Percentiles rank a stretch among this genome's conserved stretches.
These are phyloP conservation scores for Xylaria sp. DNA, from an alignment of 2,329 filamentous ascomycete genomes.

Conservation along the genomic window DNA sequence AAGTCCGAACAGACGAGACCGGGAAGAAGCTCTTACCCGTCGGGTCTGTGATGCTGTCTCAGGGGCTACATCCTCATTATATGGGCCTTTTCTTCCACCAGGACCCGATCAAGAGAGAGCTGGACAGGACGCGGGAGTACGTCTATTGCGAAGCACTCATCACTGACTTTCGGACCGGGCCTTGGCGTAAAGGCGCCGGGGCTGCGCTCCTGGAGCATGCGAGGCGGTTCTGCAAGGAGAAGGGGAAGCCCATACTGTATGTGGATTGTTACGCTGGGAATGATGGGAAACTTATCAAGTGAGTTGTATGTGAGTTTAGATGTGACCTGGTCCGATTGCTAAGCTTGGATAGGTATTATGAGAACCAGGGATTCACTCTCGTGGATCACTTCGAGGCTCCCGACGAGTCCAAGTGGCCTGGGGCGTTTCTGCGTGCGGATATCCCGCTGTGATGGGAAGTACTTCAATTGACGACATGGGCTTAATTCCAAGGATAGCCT, in stretches of 20 bases:
- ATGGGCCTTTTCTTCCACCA: slow-evolving; percentile 13
- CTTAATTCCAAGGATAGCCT: neutral
- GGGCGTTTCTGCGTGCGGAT: slow-evolving; percentile 23
- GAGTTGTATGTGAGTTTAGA: slow-evolving; percentile 14
- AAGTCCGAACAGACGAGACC: slow-evolving; percentile 21
- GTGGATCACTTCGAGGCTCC: slow-evolving; percentile 24
- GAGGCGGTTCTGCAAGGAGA: slow-evolving; percentile 20
- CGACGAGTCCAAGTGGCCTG: slow-evolving; percentile 22
- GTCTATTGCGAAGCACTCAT: slow-evolving; percentile 37
- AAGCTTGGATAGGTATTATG: slow-evolving; percentile 31
- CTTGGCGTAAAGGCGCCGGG: slow-evolving; percentile 36
- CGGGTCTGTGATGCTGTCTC: slow-evolving; percentile 28
- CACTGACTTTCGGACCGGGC: slow-evolving; percentile 32
- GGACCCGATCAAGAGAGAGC: slow-evolving; percentile 24
- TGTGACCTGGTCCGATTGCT: neutral
- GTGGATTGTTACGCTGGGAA: slow-evolving; percentile 34
- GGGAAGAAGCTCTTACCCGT: slow-evolving; percentile 30
- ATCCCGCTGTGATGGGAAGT: neutral
- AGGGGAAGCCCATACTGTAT: slow-evolving; percentile 20
- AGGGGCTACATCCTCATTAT: slow-evolving; percentile 26
- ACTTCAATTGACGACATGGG: no score
- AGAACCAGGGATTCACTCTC: slow-evolving; percentile 28
- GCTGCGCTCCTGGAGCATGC: slow-evolving; percentile 31
- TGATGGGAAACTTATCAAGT: slow-evolving; percentile 34
- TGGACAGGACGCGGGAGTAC: slow-evolving; percentile 31